Evolutionary conservation across 2,329 filamentous ascomycete species (phyloP), one percentile per base, ranked within the genome.

Genomic region (Colletotrichum sidae): DNA sequence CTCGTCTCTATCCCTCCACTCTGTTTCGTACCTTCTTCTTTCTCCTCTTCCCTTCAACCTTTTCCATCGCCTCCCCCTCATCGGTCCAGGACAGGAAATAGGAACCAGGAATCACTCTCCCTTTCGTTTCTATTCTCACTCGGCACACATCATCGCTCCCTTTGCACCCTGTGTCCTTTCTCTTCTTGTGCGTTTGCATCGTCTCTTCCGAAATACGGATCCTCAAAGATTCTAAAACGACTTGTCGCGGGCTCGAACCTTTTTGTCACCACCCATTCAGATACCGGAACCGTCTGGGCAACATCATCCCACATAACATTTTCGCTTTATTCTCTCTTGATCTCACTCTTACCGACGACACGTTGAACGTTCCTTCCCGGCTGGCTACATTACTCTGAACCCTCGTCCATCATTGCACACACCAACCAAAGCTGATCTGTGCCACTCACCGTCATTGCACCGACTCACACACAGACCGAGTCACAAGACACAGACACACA

Each of bases 321-420:
- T 25, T 41, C 34, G 47, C 11, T 10, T 17, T 25, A 25, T 25
- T 46, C 35, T 38, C 33, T 25, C n/a, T 11, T 45, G 44, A 9
- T 45, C 33, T 56, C 33, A 15, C 54, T 37, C 39, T 47, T 44
- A 38, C 42, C 17, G 25, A 15, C 57, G 25, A 67, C 63, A 68
- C 66, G 63, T 67, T 67, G 63, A 67, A 58, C 57, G 63, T 67
- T 59, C 54, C 45, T 59, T 63, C 46, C 44, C 56, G 42, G 56
- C 63, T 62, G 41, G 52, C 53, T 53, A 62, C 25, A 25, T 25
- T 58, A 51, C 46, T 42, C 57, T 55, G 46, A 55, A 53, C 46
- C 52, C 25, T 25, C 25, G 52, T 44, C 37, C 47, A 10, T 60
- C 51, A 39, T 60, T 53, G 47, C 56, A 67, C 34, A 35, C 34